These are phyloP conservation scores for Plantago ovata DNA, from an alignment of 257 asterid species.

Conservation along the genomic window DNA sequence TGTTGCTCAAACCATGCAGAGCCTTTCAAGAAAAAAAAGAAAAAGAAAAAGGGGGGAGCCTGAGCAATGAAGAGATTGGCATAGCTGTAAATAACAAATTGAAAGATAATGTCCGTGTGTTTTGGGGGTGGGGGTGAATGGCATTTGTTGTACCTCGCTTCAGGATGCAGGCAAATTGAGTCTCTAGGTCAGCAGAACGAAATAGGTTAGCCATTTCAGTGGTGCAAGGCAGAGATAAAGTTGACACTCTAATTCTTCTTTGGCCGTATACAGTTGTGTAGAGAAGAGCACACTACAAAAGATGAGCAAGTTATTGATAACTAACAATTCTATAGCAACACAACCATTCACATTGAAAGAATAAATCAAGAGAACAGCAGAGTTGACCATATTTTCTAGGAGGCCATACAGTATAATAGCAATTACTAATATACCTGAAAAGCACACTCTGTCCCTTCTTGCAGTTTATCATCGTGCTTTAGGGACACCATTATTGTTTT, in stretches of 20 bases:
- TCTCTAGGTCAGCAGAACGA: conserved; percentile 92
- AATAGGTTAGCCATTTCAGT: conserved; percentile 82
- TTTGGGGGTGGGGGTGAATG: no score
- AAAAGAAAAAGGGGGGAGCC: no score
- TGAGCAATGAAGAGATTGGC: no score
- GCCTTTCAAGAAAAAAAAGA: no score
- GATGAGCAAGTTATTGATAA: conserved; percentile 23
- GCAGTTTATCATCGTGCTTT: conserved; percentile 95
- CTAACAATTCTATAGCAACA: conserved; percentile 2
- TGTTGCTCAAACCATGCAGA: no score
- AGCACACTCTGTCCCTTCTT: conserved; percentile 90
- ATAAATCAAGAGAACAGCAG: conserved; percentile 8
- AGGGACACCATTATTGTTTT: conserved; percentile 90
- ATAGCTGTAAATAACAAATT: not conserved
- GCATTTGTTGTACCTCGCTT: conserved; percentile 61
- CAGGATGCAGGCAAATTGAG: conserved; percentile 82
- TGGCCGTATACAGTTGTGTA: conserved; percentile 94
- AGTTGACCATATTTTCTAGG: not conserved
- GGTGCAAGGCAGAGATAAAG: conserved; percentile 89
- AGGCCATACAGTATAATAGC: conserved; percentile 3
- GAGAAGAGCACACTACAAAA: conserved; percentile 84
- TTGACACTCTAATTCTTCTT: conserved; percentile 95
- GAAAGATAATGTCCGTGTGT: not conserved
- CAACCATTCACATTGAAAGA: conserved; percentile 1
- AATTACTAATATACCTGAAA: conserved; percentile 66